Conservation (phyloP, 306 rosid species). For the Vicia sativa region DNA sequence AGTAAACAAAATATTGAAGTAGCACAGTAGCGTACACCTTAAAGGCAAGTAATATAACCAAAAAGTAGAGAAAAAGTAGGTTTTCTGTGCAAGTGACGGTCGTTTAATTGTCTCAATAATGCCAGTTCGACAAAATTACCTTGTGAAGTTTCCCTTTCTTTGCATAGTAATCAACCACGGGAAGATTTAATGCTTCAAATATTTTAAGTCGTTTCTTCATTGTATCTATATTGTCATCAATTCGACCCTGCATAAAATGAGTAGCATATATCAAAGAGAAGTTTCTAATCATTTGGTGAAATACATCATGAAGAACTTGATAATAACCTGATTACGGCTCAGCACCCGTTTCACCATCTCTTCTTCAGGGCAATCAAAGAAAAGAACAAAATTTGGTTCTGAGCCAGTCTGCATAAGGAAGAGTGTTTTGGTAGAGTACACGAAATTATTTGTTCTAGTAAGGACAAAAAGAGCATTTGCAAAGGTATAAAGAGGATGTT, state of each 20-base stretch:
- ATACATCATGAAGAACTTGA: slow-evolving; percentile 35
- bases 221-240: slow-evolving; percentile 91
- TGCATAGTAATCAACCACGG: slow-evolving; percentile 73
- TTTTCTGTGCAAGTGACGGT: background rate
- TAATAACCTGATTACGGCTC: slow-evolving; percentile 82
- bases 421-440: slow-evolving; percentile 9
- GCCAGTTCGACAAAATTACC: slow-evolving; percentile 46
- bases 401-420: slow-evolving; percentile 60
- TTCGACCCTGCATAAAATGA: slow-evolving; percentile 72
- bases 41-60: slow-evolving; percentile 13
- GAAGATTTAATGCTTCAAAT: slow-evolving; percentile 72
- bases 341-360: slow-evolving; percentile 97
- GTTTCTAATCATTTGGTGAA: slow-evolving; percentile 6
- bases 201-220: slow-evolving; percentile 84
- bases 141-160: slow-evolving; percentile 77
- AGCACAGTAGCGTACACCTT: slow-evolving; percentile 22
- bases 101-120: background rate
- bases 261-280: slow-evolving; percentile 35
- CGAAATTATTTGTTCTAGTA: slow-evolving; percentile 18
- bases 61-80: slow-evolving; percentile 3
- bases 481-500: slow-evolving; percentile 3
- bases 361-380: slow-evolving; percentile 92
- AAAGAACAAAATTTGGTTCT: slow-evolving; percentile 83
- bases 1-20: slow-evolving; percentile 2
- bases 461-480: slow-evolving; percentile 10